phyloP scores from a whole-genome alignment of 228 moss, liverwort and hornwort genomes.

The Sphagnum magellanicum region DNA sequence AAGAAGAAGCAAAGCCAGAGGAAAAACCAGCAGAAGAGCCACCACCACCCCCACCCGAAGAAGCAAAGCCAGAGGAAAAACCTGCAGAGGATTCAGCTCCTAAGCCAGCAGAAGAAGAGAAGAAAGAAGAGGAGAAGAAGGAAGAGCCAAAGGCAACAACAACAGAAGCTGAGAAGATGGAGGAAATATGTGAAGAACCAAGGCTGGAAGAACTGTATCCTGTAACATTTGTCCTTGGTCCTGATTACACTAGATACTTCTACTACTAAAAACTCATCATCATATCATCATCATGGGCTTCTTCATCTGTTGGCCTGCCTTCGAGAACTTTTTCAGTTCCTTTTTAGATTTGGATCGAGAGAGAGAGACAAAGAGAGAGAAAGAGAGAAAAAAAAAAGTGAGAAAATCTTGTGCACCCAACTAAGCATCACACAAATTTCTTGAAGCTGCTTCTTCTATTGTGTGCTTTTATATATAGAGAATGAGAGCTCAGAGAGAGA shows the following conservation, averaged over 20 bases:
- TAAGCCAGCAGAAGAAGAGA: background rate
- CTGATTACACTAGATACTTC: conserved; percentile 46
- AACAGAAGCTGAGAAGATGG: conserved; percentile 8
- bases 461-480: no score
- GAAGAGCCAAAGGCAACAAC: conserved; percentile 9
- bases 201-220: conserved; percentile 40
- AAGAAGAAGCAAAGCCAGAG: conserved; percentile 1
- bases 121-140: conserved; percentile 18
- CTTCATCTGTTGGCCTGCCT: no score
- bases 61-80: conserved; percentile 15
- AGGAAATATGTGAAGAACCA: conserved; percentile 2
- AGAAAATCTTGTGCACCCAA: no score
- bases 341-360: no score
- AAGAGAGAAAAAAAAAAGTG: no score
- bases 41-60: conserved; percentile 2
- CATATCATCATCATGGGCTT: no score
- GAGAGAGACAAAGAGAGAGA: no score
- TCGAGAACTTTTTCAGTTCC: no score
- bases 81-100: background rate
- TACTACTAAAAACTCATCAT: conserved; percentile 23
- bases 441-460: no score
- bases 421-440: no score
- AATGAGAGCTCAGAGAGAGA: no score
- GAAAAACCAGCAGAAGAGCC: no score
- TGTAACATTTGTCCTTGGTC: conserved; percentile 41